phyloP scores from a whole-genome alignment of 257 asterid species.

The Catharanthus roseus region DNA sequence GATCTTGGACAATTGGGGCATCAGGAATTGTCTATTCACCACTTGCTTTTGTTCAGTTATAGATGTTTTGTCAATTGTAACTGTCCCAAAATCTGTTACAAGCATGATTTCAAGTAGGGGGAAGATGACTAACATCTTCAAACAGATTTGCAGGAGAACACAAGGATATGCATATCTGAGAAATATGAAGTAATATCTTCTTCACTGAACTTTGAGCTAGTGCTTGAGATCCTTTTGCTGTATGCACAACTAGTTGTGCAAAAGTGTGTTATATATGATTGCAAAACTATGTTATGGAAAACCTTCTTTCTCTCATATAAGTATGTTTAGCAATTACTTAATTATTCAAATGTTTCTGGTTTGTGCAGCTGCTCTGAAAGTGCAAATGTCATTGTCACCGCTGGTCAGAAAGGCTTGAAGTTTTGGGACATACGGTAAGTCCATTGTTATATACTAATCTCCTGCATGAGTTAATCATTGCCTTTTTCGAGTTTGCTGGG shows the following conservation, averaged over 20 bases:
- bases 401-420: conserved; percentile 71
- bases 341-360: not conserved
- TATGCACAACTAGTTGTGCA: not conserved
- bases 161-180: not conserved
- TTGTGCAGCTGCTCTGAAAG: conserved; percentile 59
- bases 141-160: no score
- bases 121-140: no score
- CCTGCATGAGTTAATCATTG: not conserved
- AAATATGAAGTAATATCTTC: not conserved
- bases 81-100: not conserved
- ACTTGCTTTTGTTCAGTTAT: not conserved
- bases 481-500: not conserved
- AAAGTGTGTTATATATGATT: not conserved
- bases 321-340: conserved; percentile 4
- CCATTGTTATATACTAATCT: not conserved
- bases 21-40: not conserved
- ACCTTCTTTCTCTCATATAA: not conserved
- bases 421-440: conserved; percentile 91
- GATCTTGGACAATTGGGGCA: not conserved
- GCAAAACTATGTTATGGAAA: not conserved
- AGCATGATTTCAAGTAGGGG: no score
- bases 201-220: no score
- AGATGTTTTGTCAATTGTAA: not conserved
- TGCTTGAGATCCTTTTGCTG: not conserved
- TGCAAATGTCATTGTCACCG: conserved; percentile 55